Conservation (phyloP, 345 rosid species). For the Turritis glabra region DNA sequence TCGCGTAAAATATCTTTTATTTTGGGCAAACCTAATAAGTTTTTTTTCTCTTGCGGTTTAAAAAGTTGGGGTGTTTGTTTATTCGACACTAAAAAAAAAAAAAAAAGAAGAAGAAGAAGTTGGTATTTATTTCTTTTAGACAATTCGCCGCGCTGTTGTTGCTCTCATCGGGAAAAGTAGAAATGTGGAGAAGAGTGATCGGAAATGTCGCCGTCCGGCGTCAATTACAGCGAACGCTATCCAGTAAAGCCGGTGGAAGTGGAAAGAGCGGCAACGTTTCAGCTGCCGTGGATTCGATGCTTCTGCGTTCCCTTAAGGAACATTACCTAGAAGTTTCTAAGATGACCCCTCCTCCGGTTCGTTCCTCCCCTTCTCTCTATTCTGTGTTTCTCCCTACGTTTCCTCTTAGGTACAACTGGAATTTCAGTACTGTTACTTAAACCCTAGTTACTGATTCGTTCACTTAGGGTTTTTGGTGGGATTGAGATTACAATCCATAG, state of each 20-base stretch:
- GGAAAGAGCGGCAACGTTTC: conserved; percentile 36
- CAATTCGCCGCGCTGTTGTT: conserved; percentile 20
- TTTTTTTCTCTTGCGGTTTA: neutral
- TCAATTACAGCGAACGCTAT: conserved; percentile 41
- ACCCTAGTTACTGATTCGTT: conserved; percentile 23
- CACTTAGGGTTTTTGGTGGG: conserved; percentile 15
- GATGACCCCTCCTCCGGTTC: conserved; percentile 95
- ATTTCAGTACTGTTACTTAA: neutral
- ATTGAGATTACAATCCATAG: neutral
- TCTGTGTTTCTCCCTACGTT: neutral
- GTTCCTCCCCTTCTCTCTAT: conserved; percentile 11
- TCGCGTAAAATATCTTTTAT: no score
- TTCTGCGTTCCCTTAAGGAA: conserved; percentile 92
- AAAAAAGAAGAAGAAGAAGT: neutral
- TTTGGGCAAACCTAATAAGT: neutral
- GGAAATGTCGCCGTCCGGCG: conserved; percentile 38
- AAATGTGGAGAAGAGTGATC: conserved; percentile 50
- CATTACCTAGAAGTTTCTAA: conserved; percentile 83
- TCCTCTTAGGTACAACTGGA: neutral
- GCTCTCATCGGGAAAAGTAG: conserved; percentile 5
- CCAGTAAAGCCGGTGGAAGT: conserved; percentile 22
- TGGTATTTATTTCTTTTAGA: neutral
- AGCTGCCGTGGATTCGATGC: conserved; percentile 65
- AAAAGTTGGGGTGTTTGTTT: neutral
- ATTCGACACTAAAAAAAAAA: no score